Percentiles rank a stretch among this genome's conserved stretches.
Evolutionary conservation across 139 green algal genomes (phyloP).

Genomic region (Pleodorina starrii): DNA sequence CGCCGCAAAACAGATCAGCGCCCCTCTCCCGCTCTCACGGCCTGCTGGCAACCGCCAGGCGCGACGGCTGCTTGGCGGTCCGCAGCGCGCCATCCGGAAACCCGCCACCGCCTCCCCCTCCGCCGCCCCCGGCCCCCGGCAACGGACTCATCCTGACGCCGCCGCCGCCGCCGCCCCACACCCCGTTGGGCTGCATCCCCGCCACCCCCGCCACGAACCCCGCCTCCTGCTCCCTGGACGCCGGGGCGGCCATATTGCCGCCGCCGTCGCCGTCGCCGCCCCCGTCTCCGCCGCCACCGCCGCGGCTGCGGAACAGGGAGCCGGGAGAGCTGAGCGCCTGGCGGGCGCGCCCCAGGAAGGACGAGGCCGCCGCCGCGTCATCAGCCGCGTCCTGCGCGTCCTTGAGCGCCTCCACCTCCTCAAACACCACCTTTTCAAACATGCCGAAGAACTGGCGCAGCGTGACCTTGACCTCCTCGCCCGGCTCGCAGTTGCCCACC

Average conservation of each 20-base stretch:
- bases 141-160: neutral
- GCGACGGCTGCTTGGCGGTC: conserved; percentile 20
- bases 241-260: too few species aligned
- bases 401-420: conserved; percentile 7
- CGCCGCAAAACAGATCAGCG: too few species aligned
- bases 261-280: too few species aligned
- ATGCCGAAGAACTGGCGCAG: conserved; percentile 44
- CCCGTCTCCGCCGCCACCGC: too few species aligned
- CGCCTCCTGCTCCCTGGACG: too few species aligned
- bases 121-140: neutral
- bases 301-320: too few species aligned
- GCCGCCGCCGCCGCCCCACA: too few species aligned
- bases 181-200: too few species aligned
- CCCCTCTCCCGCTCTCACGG: neutral
- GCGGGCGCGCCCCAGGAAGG: neutral
- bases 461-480: conserved; percentile 34
- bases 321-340: too few species aligned
- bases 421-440: conserved; percentile 23
- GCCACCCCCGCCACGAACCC: too few species aligned
- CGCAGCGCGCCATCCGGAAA: too few species aligned
- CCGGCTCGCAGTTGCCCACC: neutral
- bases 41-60: neutral
- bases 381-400: neutral
- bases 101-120: neutral
- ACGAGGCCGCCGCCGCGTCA: neutral